Conservation (phyloP, 306 rosid species). For the Nissolia schottii region DNA sequence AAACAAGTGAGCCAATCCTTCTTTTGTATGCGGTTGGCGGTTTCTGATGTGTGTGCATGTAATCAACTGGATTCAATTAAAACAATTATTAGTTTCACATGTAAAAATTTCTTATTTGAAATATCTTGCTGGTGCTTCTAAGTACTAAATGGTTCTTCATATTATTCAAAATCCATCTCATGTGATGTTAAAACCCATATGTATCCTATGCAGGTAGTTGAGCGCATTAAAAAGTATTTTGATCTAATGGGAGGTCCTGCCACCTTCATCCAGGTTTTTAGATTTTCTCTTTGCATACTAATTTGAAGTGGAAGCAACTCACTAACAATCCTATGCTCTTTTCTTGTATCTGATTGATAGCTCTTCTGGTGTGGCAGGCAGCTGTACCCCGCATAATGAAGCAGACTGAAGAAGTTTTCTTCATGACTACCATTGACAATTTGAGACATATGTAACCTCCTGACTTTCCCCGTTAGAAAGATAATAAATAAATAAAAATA, state of each 20-base stretch:
- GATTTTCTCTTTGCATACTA: neutral
- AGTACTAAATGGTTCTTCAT: neutral
- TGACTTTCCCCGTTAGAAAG: too few relatives aligned
- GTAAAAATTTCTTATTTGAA: neutral
- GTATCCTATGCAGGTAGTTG: constrained; percentile 49
- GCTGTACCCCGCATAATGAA: constrained; percentile 81
- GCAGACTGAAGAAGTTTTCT: constrained; percentile 71
- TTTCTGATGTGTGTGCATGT: neutral
- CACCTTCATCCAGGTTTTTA: constrained; percentile 85
- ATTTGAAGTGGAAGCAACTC: constrained; percentile 2
- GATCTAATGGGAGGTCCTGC: constrained; percentile 92
- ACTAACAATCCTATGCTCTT: too few relatives aligned
- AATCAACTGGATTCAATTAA: neutral
- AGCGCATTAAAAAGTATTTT: constrained; percentile 77
- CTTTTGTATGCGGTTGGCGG: neutral
- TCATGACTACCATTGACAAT: constrained; percentile 55
- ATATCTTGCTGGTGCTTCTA: neutral
- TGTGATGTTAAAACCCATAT: neutral
- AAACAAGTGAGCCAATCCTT: neutral
- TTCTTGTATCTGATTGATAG: constrained; percentile 1
- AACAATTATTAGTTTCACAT: neutral
- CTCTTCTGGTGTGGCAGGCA: constrained; percentile 51
- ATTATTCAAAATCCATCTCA: neutral
- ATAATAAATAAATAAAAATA: too few relatives aligned
- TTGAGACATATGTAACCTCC: too few relatives aligned